Percentiles rank a stretch among this genome's conserved stretches.
These are phyloP conservation scores for Akanthomyces muscarius DNA, from an alignment of 2,329 filamentous ascomycete genomes.

Conservation along the genomic window DNA sequence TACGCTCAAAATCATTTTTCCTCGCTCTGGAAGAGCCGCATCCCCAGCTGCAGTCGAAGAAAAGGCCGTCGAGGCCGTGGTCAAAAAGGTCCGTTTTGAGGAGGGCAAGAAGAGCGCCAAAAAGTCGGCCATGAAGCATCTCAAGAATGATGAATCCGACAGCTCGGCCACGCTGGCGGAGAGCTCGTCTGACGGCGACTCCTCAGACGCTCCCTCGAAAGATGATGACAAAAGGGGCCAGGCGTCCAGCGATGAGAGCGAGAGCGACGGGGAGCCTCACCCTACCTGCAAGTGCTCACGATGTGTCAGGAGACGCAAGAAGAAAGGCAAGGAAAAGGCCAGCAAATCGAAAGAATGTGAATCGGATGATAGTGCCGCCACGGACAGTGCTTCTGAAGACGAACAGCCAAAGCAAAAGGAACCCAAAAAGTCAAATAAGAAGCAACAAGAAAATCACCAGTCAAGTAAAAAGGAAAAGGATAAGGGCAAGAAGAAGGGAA, in stretches of 20 bases:
- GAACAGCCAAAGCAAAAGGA: neutral
- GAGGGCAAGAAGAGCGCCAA: constrained; percentile 21
- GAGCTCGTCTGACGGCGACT: constrained; percentile 14
- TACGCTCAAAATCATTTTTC: constrained; percentile 45
- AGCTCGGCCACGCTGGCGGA: constrained; percentile 19
- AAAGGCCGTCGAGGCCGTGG: constrained; percentile 15
- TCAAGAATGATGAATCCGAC: constrained; percentile 23
- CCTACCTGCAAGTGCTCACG: constrained; percentile 12
- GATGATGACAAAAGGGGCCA: constrained; percentile 11
- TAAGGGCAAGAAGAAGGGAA: constrained; percentile 23
- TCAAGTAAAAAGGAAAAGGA: constrained; percentile 22
- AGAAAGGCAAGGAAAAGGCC: neutral
- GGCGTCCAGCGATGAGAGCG: neutral
- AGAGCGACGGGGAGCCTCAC: constrained; percentile 7
- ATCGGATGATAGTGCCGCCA: neutral
- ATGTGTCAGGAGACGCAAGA: constrained; percentile 7
- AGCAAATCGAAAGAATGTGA: neutral
- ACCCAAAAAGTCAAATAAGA: constrained; percentile 6
- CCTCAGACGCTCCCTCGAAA: constrained; percentile 22
- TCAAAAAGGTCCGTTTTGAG: constrained; percentile 45
- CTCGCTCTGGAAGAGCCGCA: constrained; percentile 32
- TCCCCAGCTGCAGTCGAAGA: constrained; percentile 13
- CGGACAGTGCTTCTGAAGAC: neutral
- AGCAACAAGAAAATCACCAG: constrained; percentile 15
- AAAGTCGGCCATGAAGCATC: constrained; percentile 38